These are phyloP conservation scores for Elasticomyces elasticus DNA, from an alignment of 495 filamentous ascomycete genomes.

Conservation along the genomic window DNA sequence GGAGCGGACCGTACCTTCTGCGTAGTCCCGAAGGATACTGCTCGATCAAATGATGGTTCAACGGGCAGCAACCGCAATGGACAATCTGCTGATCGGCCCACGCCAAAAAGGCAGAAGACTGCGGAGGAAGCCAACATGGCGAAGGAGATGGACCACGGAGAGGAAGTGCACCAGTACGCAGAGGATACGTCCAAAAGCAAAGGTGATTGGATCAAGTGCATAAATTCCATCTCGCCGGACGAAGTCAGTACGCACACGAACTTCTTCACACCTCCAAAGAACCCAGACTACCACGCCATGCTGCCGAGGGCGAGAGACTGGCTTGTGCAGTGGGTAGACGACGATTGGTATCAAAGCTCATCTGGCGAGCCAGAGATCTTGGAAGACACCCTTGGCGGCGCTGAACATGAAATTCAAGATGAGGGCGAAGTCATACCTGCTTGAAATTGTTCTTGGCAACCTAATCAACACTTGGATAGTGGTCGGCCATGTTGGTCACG, in stretches of 20 bases:
- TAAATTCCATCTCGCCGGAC: conserved; percentile 69
- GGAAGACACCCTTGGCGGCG: neutral
- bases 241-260: conserved; percentile 76
- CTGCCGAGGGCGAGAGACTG: conserved; percentile 55
- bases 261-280: conserved; percentile 76
- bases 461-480: too few relatives aligned
- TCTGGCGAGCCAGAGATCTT: neutral
- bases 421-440: neutral
- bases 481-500: too few relatives aligned
- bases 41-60: neutral
- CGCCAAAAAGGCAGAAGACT: conserved; percentile 3
- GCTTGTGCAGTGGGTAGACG: conserved; percentile 46
- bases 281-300: conserved; percentile 67
- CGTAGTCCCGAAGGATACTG: conserved; percentile 50
- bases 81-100: neutral
- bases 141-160: conserved; percentile 18
- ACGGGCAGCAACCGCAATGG: conserved; percentile 21
- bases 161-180: conserved; percentile 24
- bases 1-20: conserved; percentile 72
- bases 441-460: too few relatives aligned
- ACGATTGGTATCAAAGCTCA: conserved; percentile 6
- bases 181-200: conserved; percentile 12
- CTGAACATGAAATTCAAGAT: neutral
- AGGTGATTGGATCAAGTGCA: conserved; percentile 48
- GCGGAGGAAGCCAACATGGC: conserved; percentile 1